A percentile compares a stretch with the other conserved stretches of the same genome.
phyloP scores from a whole-genome alignment of 371 early-diverging fungal genomes.

The Rhizopus sp. region DNA sequence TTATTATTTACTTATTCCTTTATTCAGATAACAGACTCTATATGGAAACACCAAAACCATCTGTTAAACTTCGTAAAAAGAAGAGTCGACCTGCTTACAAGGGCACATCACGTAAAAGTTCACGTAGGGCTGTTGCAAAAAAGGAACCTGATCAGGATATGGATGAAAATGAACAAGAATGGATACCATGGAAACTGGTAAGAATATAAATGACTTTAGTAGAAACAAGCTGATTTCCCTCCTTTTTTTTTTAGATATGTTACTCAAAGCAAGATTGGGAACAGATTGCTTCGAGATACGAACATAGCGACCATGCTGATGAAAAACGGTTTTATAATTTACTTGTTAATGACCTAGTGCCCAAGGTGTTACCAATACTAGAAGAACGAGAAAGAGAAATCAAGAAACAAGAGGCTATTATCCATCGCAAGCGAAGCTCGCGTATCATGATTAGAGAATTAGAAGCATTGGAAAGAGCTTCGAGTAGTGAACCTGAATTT shows the following conservation, averaged over 20 bases:
- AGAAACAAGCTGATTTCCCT: slow-evolving; percentile 17
- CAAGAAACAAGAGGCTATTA: slow-evolving; percentile 55
- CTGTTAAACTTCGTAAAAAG: slow-evolving; percentile 26
- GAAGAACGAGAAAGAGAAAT: slow-evolving; percentile 55
- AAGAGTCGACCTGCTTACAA: slow-evolving; percentile 12
- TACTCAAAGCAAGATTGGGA: slow-evolving; percentile 62
- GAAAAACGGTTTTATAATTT: slow-evolving; percentile 61
- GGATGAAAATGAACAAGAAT: slow-evolving; percentile 39
- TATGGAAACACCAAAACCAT: slow-evolving; percentile 50
- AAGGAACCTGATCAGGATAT: not conserved
- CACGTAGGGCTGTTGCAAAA: slow-evolving; percentile 13
- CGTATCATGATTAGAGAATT: slow-evolving; percentile 63
- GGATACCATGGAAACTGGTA: slow-evolving; percentile 52
- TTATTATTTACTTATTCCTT: not conserved
- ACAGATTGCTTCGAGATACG: slow-evolving; percentile 55
- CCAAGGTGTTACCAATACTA: slow-evolving; percentile 60
- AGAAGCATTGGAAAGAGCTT: slow-evolving; percentile 46
- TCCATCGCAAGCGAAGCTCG: slow-evolving; percentile 68
- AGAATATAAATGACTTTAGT: slow-evolving; percentile 16
- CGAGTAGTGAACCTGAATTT: slow-evolving; percentile 11
- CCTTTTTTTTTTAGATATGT: slow-evolving; percentile 36
- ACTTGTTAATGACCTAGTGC: slow-evolving; percentile 58
- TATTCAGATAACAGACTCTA: slow-evolving; percentile 69
- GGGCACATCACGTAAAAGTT: slow-evolving; percentile 17
- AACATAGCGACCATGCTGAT: slow-evolving; percentile 48